Evolutionary conservation across 2,329 filamentous ascomycete species (phyloP).

Genomic region (Penicillium sumatraense): DNA sequence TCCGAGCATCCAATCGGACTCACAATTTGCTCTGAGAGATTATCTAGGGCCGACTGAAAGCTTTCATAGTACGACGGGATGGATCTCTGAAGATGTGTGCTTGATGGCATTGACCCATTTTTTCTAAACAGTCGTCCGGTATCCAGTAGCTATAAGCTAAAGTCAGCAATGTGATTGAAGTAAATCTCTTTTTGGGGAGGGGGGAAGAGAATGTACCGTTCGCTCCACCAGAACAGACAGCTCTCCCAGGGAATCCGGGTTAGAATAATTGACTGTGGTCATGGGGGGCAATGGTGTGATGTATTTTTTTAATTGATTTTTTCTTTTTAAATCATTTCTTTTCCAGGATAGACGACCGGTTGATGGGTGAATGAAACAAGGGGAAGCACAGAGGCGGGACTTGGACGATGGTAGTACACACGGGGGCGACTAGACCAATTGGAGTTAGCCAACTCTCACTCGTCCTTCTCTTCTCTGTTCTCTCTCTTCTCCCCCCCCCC

Average conservation of each 20-base stretch:
- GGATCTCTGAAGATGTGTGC: slow-evolving; percentile 41
- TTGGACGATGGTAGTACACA: slow-evolving; percentile 23
- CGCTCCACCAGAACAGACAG: slow-evolving; percentile 43
- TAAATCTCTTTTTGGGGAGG: not conserved
- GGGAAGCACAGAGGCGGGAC: slow-evolving; percentile 10
- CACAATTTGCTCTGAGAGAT: slow-evolving; percentile 49
- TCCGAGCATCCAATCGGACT: slow-evolving; percentile 17
- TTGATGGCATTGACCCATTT: slow-evolving; percentile 38
- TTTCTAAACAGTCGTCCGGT: slow-evolving; percentile 47
- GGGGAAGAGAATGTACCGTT: slow-evolving; percentile 34
- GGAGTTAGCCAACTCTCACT: slow-evolving; percentile 17
- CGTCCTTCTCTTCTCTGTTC: not conserved
- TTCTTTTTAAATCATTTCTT: too few relatives aligned
- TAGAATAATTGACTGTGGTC: slow-evolving; percentile 27
- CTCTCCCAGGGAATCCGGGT: slow-evolving; percentile 41
- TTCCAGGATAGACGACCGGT: not conserved
- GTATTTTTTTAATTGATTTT: not conserved
- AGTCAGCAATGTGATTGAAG: not conserved
- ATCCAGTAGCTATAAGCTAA: slow-evolving; percentile 42
- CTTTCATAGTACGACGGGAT: slow-evolving; percentile 45
- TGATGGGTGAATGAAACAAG: not conserved
- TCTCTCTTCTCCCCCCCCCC: slow-evolving; percentile 4
- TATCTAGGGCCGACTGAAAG: slow-evolving; percentile 46
- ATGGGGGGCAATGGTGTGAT: slow-evolving; percentile 10
- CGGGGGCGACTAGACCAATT: slow-evolving; percentile 24